These are phyloP conservation scores for Dipteronia dyeriana DNA, from an alignment of 345 rosid species.

Conservation along the genomic window DNA sequence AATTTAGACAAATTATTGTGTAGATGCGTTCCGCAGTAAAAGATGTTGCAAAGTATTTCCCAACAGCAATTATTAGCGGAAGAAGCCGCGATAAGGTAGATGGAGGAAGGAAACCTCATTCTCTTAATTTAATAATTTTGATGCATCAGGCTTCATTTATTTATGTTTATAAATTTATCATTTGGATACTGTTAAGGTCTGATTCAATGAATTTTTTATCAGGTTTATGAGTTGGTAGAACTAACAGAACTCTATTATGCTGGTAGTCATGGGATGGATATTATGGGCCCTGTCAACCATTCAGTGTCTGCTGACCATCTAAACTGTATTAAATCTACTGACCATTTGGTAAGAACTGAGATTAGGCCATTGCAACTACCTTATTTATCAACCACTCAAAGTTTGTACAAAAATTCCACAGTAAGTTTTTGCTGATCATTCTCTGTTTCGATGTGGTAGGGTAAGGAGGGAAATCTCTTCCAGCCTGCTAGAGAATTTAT, in stretches of 20 bases:
- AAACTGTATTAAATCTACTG: constrained; percentile 58
- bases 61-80: constrained; percentile 95
- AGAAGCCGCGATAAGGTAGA: constrained; percentile 89
- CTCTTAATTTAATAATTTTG: background rate
- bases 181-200: background rate
- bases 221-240: constrained; percentile 88
- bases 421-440: background rate
- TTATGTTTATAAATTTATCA: background rate
- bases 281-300: constrained; percentile 58
- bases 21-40: constrained; percentile 95
- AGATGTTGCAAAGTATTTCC: constrained; percentile 71
- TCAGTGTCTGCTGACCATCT: constrained; percentile 46
- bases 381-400: background rate
- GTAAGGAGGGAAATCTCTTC: constrained; percentile 75
- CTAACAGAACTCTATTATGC: constrained; percentile 93
- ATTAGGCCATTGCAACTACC: background rate
- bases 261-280: constrained; percentile 99
- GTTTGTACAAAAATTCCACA: background rate
- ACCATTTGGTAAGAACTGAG: constrained; percentile 52
- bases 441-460: constrained; percentile 40
- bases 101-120: background rate
- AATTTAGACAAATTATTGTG: constrained; percentile 1
- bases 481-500: constrained; percentile 93
- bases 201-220: constrained; percentile 21
- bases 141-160: constrained; percentile 5